Conservation (phyloP, 768 basidiomycete species). For the Phylloporus arenicola region DNA sequence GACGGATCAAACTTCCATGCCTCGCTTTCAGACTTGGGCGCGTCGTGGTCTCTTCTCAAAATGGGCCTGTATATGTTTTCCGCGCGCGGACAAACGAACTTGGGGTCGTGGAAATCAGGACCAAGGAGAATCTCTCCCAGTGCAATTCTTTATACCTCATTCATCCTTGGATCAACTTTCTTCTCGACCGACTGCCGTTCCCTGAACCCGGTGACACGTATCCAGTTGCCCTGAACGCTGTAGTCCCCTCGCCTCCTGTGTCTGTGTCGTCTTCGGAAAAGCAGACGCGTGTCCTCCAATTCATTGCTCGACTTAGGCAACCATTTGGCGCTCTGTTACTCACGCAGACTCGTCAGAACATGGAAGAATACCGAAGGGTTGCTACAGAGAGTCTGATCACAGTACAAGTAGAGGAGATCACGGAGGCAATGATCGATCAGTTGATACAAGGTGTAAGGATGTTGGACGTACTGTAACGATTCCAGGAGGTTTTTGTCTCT, state of each 20-base stretch:
- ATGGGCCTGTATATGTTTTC: neutral
- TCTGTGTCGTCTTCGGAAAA: neutral
- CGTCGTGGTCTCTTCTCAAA: neutral
- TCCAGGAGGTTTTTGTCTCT: neutral
- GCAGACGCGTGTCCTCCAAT: neutral
- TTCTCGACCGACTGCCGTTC: conserved; percentile 2
- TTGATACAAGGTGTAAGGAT: neutral
- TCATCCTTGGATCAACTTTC: conserved; percentile 11
- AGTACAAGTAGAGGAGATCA: neutral
- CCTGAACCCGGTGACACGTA: neutral
- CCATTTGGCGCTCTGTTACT: neutral
- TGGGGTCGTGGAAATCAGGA: conserved; percentile 8
- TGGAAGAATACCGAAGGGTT: neutral
- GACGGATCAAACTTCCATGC: conserved; percentile 9
- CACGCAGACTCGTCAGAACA: neutral
- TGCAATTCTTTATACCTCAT: neutral
- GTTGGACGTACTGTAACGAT: neutral
- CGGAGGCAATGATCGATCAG: neutral
- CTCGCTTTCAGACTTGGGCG: conserved; percentile 2
- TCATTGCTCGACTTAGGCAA: neutral
- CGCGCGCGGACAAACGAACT: neutral
- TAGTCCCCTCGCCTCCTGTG: neutral
- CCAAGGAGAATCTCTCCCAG: conserved; percentile 3
- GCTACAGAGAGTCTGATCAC: neutral
- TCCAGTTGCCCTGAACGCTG: neutral